Base-by-base conservation (phyloP, 345 rosid genomes). In the Eucalyptus microcorys region DNA sequence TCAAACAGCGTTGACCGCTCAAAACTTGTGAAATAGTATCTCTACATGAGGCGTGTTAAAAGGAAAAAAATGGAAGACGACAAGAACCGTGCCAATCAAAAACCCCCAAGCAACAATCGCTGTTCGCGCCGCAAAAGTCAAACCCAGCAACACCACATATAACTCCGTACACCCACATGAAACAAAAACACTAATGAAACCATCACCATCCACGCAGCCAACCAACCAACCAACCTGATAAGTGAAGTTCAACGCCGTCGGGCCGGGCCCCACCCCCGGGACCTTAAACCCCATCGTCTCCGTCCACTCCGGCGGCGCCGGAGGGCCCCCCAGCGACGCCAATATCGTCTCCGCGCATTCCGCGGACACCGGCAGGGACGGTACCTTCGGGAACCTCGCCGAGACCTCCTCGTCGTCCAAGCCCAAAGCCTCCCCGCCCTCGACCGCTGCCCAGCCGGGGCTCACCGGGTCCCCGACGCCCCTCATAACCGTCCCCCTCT, bases 401-500 rank as follows among this genome's bases (percentile, higher is more conserved):
- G 59, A 66, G 10, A 95, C 98, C 89, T 90, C 92, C n/a, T 85
- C 90, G 88, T 96, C 97, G 30, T 94, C 97, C 68, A 93, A 86
- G 13, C 91, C 92, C 91, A 98, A 87, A 61, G 93, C 91, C 91
- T 98, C 99, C 11, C 98, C 97, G 42, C 94, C 97, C 8, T 92
- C 95, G 66, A 92, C 94, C 90, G 93, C 96, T 86, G 96, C 95
- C 98, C 98, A 98, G 52, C 99, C 99, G 12, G 99, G 99, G 87
- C 91, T 97, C 42, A 94, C 88, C 84, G 99, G 98, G 96, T 98
- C 99, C 91, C 99, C 99, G 49, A 96, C 90, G 22, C 98, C 99
- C 89, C 93, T 94, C 97, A 97, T 96, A 48, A 97, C 98, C 15
- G 99, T 98, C 71, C 99, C 99, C 91, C 99, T 95, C 92, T 93